These are phyloP conservation scores for Kwoniella newhampshirensis DNA, from an alignment of 768 basidiomycete species.

Conservation along the genomic window DNA sequence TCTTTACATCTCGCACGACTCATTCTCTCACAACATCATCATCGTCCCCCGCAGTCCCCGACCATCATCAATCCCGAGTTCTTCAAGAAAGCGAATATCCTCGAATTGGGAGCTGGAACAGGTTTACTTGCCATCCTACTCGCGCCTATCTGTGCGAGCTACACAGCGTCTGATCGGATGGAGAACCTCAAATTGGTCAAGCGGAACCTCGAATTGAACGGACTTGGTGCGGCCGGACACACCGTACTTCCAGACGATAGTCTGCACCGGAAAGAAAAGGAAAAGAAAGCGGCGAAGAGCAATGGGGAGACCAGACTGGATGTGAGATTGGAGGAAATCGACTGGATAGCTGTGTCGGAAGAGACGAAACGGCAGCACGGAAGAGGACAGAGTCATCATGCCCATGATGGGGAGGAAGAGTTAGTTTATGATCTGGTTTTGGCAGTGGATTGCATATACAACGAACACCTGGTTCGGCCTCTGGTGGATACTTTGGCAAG, in stretches of 20 bases:
- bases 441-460: constrained; percentile 52
- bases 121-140: constrained; percentile 46
- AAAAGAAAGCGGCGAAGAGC: background rate
- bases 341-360: constrained; percentile 42
- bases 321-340: constrained; percentile 43
- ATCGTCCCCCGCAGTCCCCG: constrained; percentile 12
- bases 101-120: constrained; percentile 51
- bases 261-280: background rate
- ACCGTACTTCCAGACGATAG: background rate
- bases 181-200: constrained; percentile 48
- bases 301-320: background rate
- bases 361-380: constrained; percentile 1
- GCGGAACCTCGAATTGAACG: constrained; percentile 43
- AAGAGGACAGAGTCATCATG: background rate
- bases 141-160: constrained; percentile 28
- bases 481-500: constrained; percentile 41
- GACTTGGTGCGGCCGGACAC: constrained; percentile 3
- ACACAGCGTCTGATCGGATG: constrained; percentile 40
- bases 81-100: constrained; percentile 21
- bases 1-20: constrained; percentile 43
- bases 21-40: constrained; percentile 34
- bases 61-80: constrained; percentile 23
- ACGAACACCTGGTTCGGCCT: constrained; percentile 48
- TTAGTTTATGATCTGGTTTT: constrained; percentile 37
- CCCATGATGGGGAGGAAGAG: background rate